Conservation (phyloP, 768 basidiomycete genomes). For the Amanita pseudoporphyria region DNA sequence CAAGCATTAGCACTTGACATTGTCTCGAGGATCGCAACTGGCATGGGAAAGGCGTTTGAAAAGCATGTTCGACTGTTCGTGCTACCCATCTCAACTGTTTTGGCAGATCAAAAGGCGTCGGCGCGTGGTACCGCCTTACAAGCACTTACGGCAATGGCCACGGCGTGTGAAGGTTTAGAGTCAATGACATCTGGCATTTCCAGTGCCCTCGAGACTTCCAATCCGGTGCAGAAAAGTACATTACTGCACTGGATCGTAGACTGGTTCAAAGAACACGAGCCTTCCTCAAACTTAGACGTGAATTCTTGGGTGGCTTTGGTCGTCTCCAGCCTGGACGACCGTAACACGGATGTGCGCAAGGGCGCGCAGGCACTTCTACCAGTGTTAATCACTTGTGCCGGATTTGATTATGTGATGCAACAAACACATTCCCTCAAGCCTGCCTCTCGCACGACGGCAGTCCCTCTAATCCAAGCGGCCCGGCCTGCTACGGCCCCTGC, state of each 20-base stretch:
- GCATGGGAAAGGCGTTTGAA: conserved; percentile 95
- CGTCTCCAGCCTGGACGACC: conserved; percentile 81
- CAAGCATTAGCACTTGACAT: conserved; percentile 87
- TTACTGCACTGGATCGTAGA: conserved; percentile 74
- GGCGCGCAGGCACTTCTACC: conserved; percentile 79
- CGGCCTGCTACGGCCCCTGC: conserved; percentile 33
- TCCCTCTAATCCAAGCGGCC: conserved; percentile 85
- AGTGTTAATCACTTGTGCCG: conserved; percentile 58
- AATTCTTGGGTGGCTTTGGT: conserved; percentile 53
- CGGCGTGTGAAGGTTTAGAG: conserved; percentile 79
- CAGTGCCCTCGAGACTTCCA: conserved; percentile 73
- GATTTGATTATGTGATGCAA: conserved; percentile 80
- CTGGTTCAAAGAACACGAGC: conserved; percentile 61
- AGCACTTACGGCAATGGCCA: conserved; percentile 74
- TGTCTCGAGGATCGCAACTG: conserved; percentile 79
- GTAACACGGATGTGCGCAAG: conserved; percentile 87
- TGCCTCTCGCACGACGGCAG: conserved; percentile 75
- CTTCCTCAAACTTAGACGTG: conserved; percentile 53
- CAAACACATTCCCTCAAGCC: conserved; percentile 85
- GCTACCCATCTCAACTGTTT: conserved; percentile 68
- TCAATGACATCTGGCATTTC: conserved; percentile 70
- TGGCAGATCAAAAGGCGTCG: conserved; percentile 88
- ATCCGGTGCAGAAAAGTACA: conserved; percentile 79
- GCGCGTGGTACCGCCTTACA: conserved; percentile 72
- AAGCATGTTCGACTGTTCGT: conserved; percentile 75